Percentiles rank a stretch among this genome's conserved stretches.
phyloP scores from a whole-genome alignment of 177 flowering plant genomes.

The Vitis hybrid region DNA sequence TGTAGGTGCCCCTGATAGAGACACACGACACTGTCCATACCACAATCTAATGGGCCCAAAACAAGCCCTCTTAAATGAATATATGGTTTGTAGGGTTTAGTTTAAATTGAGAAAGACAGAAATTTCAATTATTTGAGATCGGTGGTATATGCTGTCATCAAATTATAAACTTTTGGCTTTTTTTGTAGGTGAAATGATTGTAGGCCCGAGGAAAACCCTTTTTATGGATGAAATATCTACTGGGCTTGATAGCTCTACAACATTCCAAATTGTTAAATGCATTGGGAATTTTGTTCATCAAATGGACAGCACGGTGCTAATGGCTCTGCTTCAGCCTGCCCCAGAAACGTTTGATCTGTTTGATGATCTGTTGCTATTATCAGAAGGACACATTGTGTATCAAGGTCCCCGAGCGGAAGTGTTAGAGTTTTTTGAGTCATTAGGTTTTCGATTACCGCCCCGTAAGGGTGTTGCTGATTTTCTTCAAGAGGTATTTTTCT shows the following conservation, averaged over 20 bases:
- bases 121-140: background rate
- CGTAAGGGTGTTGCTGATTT: constrained; percentile 97
- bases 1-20: too few relatives aligned
- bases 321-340: constrained; percentile 95
- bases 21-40: too few relatives aligned
- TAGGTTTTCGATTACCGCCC: constrained; percentile 80
- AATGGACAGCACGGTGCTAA: constrained; percentile 78
- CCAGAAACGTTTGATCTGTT: constrained; percentile 93
- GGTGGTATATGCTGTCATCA: background rate
- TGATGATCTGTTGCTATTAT: constrained; percentile 79
- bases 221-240: constrained; percentile 99
- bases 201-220: constrained; percentile 89
- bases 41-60: background rate
- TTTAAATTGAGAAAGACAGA: background rate
- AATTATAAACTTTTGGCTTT: background rate
- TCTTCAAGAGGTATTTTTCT: constrained; percentile 79
- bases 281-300: constrained; percentile 73
- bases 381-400: constrained; percentile 82
- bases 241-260: constrained; percentile 95
- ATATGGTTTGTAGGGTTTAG: too few relatives aligned
- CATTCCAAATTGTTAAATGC: constrained; percentile 87
- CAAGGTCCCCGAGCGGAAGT: constrained; percentile 81
- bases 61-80: too few relatives aligned
- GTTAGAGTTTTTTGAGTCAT: constrained; percentile 70
- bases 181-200: constrained; percentile 81